Base-by-base conservation (phyloP, 352 stramenopile genomes). In the Phytophthora tubulina region DNA sequence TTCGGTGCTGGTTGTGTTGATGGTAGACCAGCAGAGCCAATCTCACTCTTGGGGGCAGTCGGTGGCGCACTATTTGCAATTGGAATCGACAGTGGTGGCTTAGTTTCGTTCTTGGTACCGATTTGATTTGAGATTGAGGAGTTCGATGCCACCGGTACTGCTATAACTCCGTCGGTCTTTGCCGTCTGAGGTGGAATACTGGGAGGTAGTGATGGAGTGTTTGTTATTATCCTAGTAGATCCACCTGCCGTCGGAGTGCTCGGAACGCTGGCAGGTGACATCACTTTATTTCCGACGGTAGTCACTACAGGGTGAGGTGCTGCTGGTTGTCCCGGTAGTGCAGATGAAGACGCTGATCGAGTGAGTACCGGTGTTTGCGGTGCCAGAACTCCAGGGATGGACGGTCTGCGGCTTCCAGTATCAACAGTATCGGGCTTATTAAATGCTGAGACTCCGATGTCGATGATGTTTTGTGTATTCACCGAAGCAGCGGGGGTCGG, bases 301-400 rank as follows among this genome's bases (percentile, higher is more conserved):
- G 27, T 30, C 4, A 42, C 30, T 9, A 50, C 39, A 10, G 33
- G 17, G 38, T 32, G 6, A 32, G 31, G 5, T 27, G 33, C 2
- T 44, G 42, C 0, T 49, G 42, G 17, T 49, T 66, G 58, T 32
- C 7, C 35, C 15, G 62, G 45, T 32, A 86, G 31, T 15, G 57
- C 64, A 3, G 74, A 84, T 10, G 75, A 67, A 3, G 80, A 87
- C 5, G 58, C 58, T 39, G 80, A 73, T 21, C 80, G 75, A 9
- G 42, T 53, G 6, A 84, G 48, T 49, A 50, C 38, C 6, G 56
- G 38, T 17, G 36, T 21, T 32, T 46, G 48, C 3, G 4, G 38
- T 14, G 62, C n/a, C 21, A 59, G 31, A 46, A 55, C 9, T 8
- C 6, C 36, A 11, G 68, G 38, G 27, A 76, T 49, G 33, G 66